phyloP scores from a whole-genome alignment of 345 rosid species.

The Melastoma malabathricum region DNA sequence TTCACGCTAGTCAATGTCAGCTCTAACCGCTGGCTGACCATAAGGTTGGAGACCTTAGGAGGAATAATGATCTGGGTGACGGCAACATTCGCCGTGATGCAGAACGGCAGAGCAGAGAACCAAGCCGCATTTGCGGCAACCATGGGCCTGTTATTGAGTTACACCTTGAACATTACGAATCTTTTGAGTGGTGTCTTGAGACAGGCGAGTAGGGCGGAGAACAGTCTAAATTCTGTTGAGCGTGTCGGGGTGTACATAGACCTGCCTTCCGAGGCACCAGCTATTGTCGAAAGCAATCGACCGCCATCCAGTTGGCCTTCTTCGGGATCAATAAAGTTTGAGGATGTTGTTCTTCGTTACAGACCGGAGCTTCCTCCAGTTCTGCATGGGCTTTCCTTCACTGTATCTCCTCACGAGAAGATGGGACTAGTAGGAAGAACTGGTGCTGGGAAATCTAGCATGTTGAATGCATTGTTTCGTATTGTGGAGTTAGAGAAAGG shows the following conservation, averaged over 20 bases:
- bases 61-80: conserved; percentile 92
- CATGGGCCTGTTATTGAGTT: conserved; percentile 92
- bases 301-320: conserved; percentile 86
- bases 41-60: conserved; percentile 77
- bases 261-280: conserved; percentile 81
- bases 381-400: conserved; percentile 59
- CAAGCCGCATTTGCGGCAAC: conserved; percentile 61
- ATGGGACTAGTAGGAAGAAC: conserved; percentile 95
- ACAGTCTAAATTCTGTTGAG: conserved; percentile 91
- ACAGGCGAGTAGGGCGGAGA: conserved; percentile 91
- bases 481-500: conserved; percentile 80
- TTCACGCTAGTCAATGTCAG: conserved; percentile 75
- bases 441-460: conserved; percentile 92
- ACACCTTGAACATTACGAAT: conserved; percentile 67
- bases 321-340: conserved; percentile 56
- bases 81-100: conserved; percentile 77
- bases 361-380: conserved; percentile 93
- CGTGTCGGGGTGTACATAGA: conserved; percentile 79
- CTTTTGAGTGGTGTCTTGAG: conserved; percentile 68
- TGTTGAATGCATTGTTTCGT: conserved; percentile 87
- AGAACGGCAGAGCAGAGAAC: conserved; percentile 50
- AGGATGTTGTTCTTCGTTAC: conserved; percentile 73
- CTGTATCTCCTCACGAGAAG: conserved; percentile 57
- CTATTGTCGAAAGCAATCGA: conserved; percentile 42
- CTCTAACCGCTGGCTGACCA: conserved; percentile 73